phyloP scores from a whole-genome alignment of 345 rosid species.

The Punica granatum region DNA sequence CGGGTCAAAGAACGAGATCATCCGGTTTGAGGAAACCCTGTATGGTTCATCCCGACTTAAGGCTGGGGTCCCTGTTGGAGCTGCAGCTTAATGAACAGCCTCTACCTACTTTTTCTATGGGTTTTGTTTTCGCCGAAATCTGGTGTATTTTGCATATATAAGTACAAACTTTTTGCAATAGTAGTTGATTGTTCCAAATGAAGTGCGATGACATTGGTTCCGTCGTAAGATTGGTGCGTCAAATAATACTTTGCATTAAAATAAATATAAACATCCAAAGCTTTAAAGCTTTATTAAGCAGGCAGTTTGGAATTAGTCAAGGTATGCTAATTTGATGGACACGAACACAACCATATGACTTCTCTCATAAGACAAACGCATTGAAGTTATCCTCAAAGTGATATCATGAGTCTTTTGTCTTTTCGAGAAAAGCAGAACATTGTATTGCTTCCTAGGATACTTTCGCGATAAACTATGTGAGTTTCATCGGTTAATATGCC shows the following conservation, averaged over 20 bases:
- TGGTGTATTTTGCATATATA: background rate
- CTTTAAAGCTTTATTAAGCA: no score
- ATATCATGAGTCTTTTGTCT: background rate
- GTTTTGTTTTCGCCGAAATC: background rate
- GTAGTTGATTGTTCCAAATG: background rate
- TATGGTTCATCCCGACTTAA: conserved; percentile 86
- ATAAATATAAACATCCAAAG: background rate
- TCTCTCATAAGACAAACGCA: background rate
- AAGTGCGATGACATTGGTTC: background rate
- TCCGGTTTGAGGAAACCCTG: conserved; percentile 82
- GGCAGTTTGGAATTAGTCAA: no score
- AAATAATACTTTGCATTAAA: background rate
- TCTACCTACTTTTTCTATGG: background rate
- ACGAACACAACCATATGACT: no score
- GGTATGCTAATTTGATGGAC: no score
- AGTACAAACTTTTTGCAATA: background rate
- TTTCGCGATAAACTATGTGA: conserved; percentile 4
- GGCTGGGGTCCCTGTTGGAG: conserved; percentile 59
- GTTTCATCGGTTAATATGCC: background rate
- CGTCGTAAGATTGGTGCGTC: background rate
- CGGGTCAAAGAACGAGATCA: conserved; percentile 88
- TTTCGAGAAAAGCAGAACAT: background rate
- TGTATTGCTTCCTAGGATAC: conserved; percentile 20
- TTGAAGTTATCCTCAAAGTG: conserved; percentile 14
- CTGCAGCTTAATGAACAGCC: conserved; percentile 30